A percentile compares a stretch with the other conserved stretches of the same genome.
Evolutionary conservation across 345 rosid species (phyloP).

Genomic region (Dipteronia dyeriana): DNA sequence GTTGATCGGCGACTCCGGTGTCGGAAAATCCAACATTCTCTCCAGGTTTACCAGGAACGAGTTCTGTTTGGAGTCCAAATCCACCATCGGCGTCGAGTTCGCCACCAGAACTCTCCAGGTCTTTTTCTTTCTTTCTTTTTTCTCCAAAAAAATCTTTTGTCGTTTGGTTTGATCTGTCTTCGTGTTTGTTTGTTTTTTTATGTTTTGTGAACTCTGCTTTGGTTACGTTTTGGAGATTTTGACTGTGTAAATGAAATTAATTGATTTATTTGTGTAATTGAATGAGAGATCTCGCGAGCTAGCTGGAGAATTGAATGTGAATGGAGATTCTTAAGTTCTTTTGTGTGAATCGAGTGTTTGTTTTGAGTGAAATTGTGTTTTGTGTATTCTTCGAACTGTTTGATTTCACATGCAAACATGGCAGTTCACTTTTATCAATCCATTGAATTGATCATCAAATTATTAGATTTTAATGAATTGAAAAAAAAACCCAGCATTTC

Average conservation of each 20-base stretch:
- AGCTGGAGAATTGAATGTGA: not conserved
- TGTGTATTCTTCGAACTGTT: not conserved
- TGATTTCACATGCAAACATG: not conserved
- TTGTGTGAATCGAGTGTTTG: not conserved
- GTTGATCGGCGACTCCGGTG: slow-evolving; percentile 77
- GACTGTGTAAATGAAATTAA: not conserved
- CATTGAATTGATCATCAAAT: no score
- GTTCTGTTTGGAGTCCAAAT: slow-evolving; percentile 73
- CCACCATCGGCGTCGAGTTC: slow-evolving; percentile 76
- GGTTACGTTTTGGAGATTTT: not conserved
- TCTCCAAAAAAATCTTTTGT: not conserved
- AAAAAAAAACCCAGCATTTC: no score
- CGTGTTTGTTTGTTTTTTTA: no score
- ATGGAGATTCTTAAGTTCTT: not conserved
- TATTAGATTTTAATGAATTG: no score
- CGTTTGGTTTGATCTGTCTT: not conserved
- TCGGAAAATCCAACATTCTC: slow-evolving; percentile 75
- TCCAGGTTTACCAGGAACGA: slow-evolving; percentile 71
- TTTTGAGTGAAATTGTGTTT: not conserved
- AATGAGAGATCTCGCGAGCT: not conserved
- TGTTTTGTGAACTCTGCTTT: not conserved
- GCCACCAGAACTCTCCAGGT: slow-evolving; percentile 74
- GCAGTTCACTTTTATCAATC: not conserved
- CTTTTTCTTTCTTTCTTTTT: not conserved
- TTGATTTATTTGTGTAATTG: no score